phyloP scores from a whole-genome alignment of 2,329 filamentous ascomycete species.

The Curvularia sp. region DNA sequence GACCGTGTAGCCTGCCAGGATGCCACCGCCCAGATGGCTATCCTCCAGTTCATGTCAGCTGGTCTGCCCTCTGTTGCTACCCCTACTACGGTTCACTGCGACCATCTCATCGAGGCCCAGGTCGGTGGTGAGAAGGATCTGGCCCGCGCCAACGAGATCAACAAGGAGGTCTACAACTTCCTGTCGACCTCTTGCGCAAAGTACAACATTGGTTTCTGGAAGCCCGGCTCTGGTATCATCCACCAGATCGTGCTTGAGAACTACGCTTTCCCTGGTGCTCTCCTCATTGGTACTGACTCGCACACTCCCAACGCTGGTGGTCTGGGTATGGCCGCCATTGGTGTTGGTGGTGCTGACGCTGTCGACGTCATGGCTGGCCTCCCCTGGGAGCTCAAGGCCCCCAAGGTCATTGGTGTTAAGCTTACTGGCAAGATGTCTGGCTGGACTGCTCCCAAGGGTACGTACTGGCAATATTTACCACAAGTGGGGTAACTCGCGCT shows the following conservation, averaged over 20 bases:
- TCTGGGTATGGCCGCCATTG: constrained; percentile 92
- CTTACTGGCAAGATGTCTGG: constrained; percentile 87
- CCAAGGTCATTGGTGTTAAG: constrained; percentile 95
- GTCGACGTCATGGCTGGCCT: constrained; percentile 98
- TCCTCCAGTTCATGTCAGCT: constrained; percentile 99
- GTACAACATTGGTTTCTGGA: constrained; percentile 99
- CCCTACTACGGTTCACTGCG: constrained; percentile 95
- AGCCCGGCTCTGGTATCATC: constrained; percentile 97
- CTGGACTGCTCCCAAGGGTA: constrained; percentile 93
- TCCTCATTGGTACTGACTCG: constrained; percentile 96
- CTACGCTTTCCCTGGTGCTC: constrained; percentile 98
- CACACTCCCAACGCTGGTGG: constrained; percentile 98
- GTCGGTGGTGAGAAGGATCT: constrained; percentile 93
- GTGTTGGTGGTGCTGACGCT: constrained; percentile 97
- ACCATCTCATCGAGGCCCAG: constrained; percentile 99
- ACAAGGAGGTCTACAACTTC: constrained; percentile 99
- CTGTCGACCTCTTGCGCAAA: constrained; percentile 91
- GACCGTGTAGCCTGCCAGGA: constrained; percentile 99
- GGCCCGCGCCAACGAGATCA: constrained; percentile 86
- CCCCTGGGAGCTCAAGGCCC: constrained; percentile 98
- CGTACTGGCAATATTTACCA: constrained; percentile 39
- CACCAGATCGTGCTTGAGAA: constrained; percentile 99
- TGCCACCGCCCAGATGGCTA: constrained; percentile 99
- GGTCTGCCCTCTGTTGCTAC: constrained; percentile 96
- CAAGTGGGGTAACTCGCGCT: constrained; percentile 18